A percentile compares a stretch with the other conserved stretches of the same genome.
Conservation (phyloP, 805 yeast genomes). For the Candida silvicultrix region DNA sequence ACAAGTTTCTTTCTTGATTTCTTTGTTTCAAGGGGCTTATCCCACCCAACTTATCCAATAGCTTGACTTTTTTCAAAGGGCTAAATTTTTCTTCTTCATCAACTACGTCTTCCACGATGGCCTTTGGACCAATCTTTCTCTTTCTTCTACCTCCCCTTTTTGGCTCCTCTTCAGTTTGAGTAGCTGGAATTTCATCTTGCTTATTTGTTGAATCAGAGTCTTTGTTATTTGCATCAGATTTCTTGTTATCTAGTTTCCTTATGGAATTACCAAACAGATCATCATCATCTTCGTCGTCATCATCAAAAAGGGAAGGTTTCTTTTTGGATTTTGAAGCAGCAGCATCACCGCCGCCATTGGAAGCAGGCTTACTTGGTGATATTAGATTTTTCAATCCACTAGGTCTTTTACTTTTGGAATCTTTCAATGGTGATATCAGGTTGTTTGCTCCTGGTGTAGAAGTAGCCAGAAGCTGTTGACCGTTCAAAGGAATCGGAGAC, state of each 20-base stretch:
- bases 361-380: constrained; percentile 11
- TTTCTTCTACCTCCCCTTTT: constrained; percentile 8
- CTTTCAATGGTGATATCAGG: constrained; percentile 16
- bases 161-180: constrained; percentile 7
- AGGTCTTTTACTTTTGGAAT: constrained; percentile 10
- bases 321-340: constrained; percentile 4
- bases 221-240: constrained; percentile 11
- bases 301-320: constrained; percentile 20
- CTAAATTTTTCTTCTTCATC: constrained; percentile 8
- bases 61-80: constrained; percentile 20
- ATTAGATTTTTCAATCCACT: constrained; percentile 20
- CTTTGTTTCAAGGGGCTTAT: constrained; percentile 23
- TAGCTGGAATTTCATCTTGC: background rate
- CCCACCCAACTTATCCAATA: constrained; percentile 19
- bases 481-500: constrained; percentile 10
- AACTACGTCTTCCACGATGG: constrained; percentile 14
- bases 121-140: constrained; percentile 15
- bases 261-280: constrained; percentile 17
- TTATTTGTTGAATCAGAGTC: constrained; percentile 5
- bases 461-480: constrained; percentile 15
- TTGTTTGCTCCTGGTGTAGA: constrained; percentile 19
- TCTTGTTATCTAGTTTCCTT: constrained; percentile 5
- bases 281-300: constrained; percentile 23
- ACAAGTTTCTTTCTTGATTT: constrained; percentile 18
- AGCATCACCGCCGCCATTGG: background rate